These are phyloP conservation scores for Trichodelitschia bisporula DNA, from an alignment of 495 filamentous ascomycete species.

Conservation along the genomic window DNA sequence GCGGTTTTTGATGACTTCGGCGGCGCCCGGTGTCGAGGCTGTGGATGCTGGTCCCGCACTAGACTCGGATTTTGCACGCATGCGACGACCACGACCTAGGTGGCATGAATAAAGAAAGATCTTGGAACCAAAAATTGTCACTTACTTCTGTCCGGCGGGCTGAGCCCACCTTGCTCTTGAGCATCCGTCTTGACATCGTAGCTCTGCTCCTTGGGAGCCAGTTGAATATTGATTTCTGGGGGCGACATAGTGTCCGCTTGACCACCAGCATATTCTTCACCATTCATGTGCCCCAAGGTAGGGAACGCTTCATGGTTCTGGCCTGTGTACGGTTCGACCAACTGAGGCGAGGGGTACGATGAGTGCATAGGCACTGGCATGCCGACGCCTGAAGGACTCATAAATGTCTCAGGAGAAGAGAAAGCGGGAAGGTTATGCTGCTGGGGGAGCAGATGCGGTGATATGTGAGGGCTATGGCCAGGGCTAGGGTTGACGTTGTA, in stretches of 20 bases:
- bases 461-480: conserved; percentile 60
- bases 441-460: conserved; percentile 34
- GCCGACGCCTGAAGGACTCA: too few relatives aligned
- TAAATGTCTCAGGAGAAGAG: too few relatives aligned
- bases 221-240: conserved; percentile 80
- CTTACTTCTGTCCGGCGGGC: conserved; percentile 66
- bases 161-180: conserved; percentile 39
- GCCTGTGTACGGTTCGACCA: too few relatives aligned
- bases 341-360: too few relatives aligned
- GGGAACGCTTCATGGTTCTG: conserved; percentile 30
- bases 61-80: conserved; percentile 18
- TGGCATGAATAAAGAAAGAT: conserved; percentile 4
- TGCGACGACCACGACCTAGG: conserved; percentile 14
- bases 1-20: conserved; percentile 12
- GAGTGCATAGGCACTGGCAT: too few relatives aligned
- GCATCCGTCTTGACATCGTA: conserved; percentile 41
- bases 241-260: conserved; percentile 53
- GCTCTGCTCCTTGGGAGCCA: conserved; percentile 48
- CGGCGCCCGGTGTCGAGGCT: conserved; percentile 10
- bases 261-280: conserved; percentile 26
- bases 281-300: conserved; percentile 20
- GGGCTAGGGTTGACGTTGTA: too few relatives aligned
- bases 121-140: conserved; percentile 6
- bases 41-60: conserved; percentile 11
- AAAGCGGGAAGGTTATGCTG: too few relatives aligned